Evolutionary conservation across 805 yeast species (phyloP).

Genomic region (Candida chauliodis): DNA sequence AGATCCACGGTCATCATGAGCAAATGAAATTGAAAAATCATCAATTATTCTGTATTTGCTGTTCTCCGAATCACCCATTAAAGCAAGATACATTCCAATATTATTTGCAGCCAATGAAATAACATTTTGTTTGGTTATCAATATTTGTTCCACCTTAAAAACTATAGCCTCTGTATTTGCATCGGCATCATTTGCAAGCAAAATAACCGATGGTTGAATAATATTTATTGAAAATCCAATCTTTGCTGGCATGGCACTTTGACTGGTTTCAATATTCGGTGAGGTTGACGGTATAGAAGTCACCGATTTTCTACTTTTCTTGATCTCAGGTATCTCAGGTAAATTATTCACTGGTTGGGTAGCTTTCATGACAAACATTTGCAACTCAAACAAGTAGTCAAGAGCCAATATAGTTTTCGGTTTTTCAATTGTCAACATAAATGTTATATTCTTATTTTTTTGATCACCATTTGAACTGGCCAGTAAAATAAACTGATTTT

Average conservation of each 20-base stretch:
- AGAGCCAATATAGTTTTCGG: conserved; percentile 80
- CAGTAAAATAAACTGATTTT: conserved; percentile 67
- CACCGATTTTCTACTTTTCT: conserved; percentile 5
- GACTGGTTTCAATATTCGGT: conserved; percentile 1
- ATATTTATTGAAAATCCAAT: conserved; percentile 63
- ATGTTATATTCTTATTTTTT: conserved; percentile 39
- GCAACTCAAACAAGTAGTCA: conserved; percentile 79
- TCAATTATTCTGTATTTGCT: conserved; percentile 73
- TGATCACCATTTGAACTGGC: conserved; percentile 41
- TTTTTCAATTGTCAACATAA: conserved; percentile 65
- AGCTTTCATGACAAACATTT: conserved; percentile 56
- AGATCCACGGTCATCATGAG: conserved; percentile 70
- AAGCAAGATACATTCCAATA: conserved; percentile 81
- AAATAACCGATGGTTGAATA: conserved; percentile 69
- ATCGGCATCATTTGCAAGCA: conserved; percentile 75
- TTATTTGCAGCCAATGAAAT: conserved; percentile 66
- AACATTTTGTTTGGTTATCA: conserved; percentile 65
- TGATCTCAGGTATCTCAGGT: background rate
- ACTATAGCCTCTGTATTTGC: conserved; percentile 82
- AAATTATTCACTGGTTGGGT: conserved; percentile 19
- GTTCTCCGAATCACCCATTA: conserved; percentile 65
- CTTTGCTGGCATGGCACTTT: conserved; percentile 10
- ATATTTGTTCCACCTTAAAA: conserved; percentile 77
- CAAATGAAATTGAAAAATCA: conserved; percentile 78
- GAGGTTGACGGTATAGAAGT: background rate